A percentile compares a stretch with the other conserved stretches of the same genome.
These are phyloP conservation scores for Articulospora tetracladia DNA, from an alignment of 495 filamentous ascomycete genomes.

Conservation along the genomic window DNA sequence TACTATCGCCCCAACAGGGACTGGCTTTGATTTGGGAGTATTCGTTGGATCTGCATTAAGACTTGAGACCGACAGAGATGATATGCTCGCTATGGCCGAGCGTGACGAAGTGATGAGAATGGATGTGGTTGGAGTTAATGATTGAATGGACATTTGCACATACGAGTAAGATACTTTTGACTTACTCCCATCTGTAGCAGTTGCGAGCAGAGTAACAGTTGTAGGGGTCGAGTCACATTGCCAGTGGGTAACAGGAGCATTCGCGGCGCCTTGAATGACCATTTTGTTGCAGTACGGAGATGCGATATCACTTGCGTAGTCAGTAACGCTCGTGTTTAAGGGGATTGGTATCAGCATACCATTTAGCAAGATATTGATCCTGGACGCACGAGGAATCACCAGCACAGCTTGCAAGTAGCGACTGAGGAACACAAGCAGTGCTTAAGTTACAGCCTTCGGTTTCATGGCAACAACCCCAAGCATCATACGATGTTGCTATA, in stretches of 20 bases:
- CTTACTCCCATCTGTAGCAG: constrained; percentile 1
- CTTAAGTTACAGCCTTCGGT: not conserved
- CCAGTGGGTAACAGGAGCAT: not conserved
- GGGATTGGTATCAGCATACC: not conserved
- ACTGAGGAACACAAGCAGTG: not conserved
- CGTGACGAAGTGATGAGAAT: too few species aligned
- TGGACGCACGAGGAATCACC: not conserved
- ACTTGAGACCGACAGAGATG: too few species aligned
- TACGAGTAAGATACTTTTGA: not conserved
- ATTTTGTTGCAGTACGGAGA: not conserved
- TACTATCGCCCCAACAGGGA: constrained; percentile 5
- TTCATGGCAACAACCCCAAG: not conserved
- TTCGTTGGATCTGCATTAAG: too few species aligned
- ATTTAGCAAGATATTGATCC: constrained; percentile 2
- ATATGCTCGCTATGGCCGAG: too few species aligned
- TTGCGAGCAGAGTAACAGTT: not conserved
- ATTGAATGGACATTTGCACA: not conserved
- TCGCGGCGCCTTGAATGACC: not conserved
- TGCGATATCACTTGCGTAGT: not conserved
- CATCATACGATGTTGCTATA: not conserved
- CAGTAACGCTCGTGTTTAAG: not conserved
- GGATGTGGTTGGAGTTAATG: not conserved
- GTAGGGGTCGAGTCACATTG: not conserved
- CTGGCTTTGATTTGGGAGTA: not conserved
- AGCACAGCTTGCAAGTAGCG: not conserved